phyloP scores from a whole-genome alignment of 225 moss, liverwort and hornwort genomes.

The Sphagnum tenellum region DNA sequence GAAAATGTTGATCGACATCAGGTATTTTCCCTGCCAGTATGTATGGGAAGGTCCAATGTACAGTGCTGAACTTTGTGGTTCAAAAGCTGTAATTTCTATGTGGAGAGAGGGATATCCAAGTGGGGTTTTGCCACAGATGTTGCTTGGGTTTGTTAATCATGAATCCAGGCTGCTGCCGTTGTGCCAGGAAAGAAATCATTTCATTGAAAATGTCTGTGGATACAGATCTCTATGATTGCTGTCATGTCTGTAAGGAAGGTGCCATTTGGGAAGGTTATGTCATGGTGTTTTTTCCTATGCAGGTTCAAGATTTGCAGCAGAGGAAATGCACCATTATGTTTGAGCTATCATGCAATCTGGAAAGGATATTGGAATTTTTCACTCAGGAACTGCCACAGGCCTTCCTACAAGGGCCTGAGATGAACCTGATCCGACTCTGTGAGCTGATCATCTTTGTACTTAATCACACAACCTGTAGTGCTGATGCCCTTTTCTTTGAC shows the following conservation, averaged over 20 bases:
- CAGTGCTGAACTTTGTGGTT: too few species aligned
- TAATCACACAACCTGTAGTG: conserved; percentile 82
- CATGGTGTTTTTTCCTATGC: conserved; percentile 3
- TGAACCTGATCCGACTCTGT: conserved; percentile 87
- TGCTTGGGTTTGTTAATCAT: too few species aligned
- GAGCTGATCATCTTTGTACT: conserved; percentile 93
- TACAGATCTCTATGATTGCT: too few species aligned
- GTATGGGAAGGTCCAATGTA: too few species aligned
- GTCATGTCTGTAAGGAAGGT: too few species aligned
- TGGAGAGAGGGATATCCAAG: too few species aligned
- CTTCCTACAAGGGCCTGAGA: conserved; percentile 83
- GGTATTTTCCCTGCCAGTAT: conserved; percentile 16
- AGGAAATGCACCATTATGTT: conserved; percentile 97
- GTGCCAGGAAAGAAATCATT: too few species aligned
- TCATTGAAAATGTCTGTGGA: too few species aligned
- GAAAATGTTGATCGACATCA: conserved; percentile 63
- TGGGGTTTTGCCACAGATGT: too few species aligned
- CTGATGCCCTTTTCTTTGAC: conserved; percentile 87
- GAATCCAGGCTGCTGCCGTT: too few species aligned
- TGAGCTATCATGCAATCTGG: conserved; percentile 92
- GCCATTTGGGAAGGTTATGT: not conserved
- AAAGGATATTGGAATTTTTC: conserved; percentile 91
- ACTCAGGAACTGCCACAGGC: conserved; percentile 86
- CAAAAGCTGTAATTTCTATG: too few species aligned
- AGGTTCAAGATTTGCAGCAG: conserved; percentile 84